These are phyloP conservation scores for Sutorius australiensis DNA, from an alignment of 768 basidiomycete species.

Conservation along the genomic window DNA sequence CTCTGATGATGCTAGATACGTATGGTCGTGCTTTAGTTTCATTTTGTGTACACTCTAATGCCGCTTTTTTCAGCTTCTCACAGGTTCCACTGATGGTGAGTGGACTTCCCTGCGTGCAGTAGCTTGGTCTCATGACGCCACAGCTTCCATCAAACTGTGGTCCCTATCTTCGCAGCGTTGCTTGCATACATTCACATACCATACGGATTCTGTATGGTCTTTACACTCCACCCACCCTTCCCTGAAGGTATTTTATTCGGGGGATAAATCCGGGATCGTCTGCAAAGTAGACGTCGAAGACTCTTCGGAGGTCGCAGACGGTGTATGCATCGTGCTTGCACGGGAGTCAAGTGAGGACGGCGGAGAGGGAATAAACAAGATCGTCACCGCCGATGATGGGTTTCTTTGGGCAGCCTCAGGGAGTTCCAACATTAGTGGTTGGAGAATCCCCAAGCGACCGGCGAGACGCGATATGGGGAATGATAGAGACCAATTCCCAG, in stretches of 20 bases:
- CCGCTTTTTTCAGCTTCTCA: constrained; percentile 53
- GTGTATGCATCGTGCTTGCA: constrained; percentile 83
- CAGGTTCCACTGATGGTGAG: constrained; percentile 74
- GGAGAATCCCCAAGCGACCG: constrained; percentile 59
- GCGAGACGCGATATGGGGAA: constrained; percentile 19
- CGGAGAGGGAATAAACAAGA: constrained; percentile 73
- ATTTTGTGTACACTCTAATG: constrained; percentile 7
- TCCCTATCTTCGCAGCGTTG: constrained; percentile 85
- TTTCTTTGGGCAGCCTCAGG: constrained; percentile 90
- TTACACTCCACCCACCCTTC: constrained; percentile 84
- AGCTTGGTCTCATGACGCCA: constrained; percentile 14
- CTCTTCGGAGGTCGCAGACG: constrained; percentile 77
- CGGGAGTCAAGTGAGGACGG: constrained; percentile 50
- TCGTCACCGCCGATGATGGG: constrained; percentile 78
- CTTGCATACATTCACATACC: constrained; percentile 94
- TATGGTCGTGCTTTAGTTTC: constrained; percentile 38
- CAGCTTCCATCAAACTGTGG: constrained; percentile 89
- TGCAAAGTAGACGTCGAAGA: constrained; percentile 90
- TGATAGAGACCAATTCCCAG: constrained; percentile 11
- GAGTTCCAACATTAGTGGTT: constrained; percentile 75
- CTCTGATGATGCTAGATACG: constrained; percentile 88
- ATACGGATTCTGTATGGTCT: constrained; percentile 94
- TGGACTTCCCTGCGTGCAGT: not conserved
- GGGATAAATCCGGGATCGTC: constrained; percentile 86
- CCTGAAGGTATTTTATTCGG: constrained; percentile 89